Evolutionary conservation across 2,329 filamentous ascomycete genomes (phyloP).

Genomic region (Orbilia quercus): DNA sequence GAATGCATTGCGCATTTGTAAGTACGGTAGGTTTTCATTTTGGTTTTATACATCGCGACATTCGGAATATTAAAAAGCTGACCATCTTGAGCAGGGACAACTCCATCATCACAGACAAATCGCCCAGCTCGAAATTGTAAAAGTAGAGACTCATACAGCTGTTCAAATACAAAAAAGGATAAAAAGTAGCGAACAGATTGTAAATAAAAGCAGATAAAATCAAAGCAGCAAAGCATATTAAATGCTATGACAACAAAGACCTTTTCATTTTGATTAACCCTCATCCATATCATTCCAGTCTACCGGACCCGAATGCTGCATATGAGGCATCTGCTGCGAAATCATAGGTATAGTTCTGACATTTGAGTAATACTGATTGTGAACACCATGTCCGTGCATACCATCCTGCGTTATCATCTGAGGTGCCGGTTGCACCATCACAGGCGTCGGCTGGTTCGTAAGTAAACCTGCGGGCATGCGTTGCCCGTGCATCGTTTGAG

Average conservation of each 20-base stretch:
- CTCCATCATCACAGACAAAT: slow-evolving; percentile 29
- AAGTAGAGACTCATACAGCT: not conserved
- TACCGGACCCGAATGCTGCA: not conserved
- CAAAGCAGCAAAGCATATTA: not conserved
- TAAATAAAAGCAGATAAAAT: slow-evolving; percentile 17
- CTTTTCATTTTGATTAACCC: slow-evolving; percentile 15
- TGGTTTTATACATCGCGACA: not conserved
- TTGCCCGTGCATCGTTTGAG: slow-evolving; percentile 5
- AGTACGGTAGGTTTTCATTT: slow-evolving; percentile 57
- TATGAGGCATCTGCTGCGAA: slow-evolving; percentile 19
- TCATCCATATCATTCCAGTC: slow-evolving; percentile 11
- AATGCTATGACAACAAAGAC: not conserved
- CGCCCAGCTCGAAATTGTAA: slow-evolving; percentile 37
- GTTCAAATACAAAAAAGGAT: not conserved
- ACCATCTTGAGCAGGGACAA: slow-evolving; percentile 25
- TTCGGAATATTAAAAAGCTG: not conserved
- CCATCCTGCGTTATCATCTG: slow-evolving; percentile 29
- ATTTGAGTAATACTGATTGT: slow-evolving; percentile 25
- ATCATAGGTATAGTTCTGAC: not conserved
- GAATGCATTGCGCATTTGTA: slow-evolving; percentile 82
- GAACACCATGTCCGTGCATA: slow-evolving; percentile 15
- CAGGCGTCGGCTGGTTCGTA: slow-evolving; percentile 2
- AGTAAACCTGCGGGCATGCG: slow-evolving; percentile 13
- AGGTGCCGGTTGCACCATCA: slow-evolving; percentile 19
- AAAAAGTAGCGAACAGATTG: not conserved